Percentiles rank a stretch among this genome's conserved stretches.
Conservation (phyloP, 768 basidiomycete species). For the Imleria badia region DNA sequence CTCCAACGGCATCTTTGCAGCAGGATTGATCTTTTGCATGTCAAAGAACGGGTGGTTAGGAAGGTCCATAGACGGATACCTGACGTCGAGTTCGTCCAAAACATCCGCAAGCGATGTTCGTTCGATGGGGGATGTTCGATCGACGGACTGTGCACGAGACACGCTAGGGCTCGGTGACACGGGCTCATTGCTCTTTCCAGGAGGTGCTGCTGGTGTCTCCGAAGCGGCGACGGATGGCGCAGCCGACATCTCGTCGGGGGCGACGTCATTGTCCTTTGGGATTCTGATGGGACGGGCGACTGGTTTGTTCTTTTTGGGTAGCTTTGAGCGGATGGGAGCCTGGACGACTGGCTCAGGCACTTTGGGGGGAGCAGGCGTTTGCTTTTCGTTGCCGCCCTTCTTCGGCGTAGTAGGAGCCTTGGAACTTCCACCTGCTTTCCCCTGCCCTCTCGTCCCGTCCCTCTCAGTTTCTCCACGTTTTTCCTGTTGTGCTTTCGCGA, state of each 20-base stretch:
- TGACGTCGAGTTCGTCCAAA: constrained; percentile 64
- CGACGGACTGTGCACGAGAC: constrained; percentile 62
- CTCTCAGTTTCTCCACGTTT: constrained; percentile 30
- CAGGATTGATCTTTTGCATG: constrained; percentile 63
- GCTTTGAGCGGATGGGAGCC: constrained; percentile 75
- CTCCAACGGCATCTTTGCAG: constrained; percentile 78
- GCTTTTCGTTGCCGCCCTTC: constrained; percentile 21
- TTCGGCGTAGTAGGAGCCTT: constrained; percentile 22
- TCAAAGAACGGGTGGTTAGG: constrained; percentile 77
- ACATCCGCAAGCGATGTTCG: constrained; percentile 57
- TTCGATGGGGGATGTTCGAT: constrained; percentile 44
- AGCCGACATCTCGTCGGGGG: constrained; percentile 42
- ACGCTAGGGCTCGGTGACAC: constrained; percentile 50
- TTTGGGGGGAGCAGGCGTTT: constrained; percentile 17
- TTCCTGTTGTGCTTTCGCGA: constrained; percentile 34
- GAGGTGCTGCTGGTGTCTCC: constrained; percentile 44
- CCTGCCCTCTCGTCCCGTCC: constrained; percentile 29
- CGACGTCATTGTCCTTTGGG: constrained; percentile 56
- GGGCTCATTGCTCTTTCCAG: constrained; percentile 31
- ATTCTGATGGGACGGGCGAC: constrained; percentile 55
- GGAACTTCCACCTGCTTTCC: constrained; percentile 22
- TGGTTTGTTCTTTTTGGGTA: constrained; percentile 82
- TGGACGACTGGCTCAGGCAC: constrained; percentile 46
- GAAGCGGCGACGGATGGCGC: constrained; percentile 46
- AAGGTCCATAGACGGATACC: constrained; percentile 63